Evolutionary conservation across 306 rosid genomes (phyloP).

Genomic region (Glycyrrhiza uralensis): DNA sequence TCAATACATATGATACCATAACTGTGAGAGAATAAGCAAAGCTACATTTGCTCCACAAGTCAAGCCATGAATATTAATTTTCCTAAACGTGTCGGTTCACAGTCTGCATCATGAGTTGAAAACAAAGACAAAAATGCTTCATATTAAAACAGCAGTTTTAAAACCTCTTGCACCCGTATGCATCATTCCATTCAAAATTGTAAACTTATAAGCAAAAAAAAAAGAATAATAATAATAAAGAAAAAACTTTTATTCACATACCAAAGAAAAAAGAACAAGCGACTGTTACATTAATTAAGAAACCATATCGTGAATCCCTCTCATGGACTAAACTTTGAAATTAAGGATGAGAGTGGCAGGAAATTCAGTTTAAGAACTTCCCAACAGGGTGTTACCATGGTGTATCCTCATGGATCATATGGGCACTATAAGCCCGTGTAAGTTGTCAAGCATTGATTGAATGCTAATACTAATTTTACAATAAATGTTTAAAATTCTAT

Average conservation of each 20-base stretch:
- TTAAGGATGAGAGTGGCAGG: not conserved
- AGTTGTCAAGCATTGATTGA: not conserved
- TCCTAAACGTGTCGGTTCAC: not conserved
- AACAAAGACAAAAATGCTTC: conserved; percentile 13
- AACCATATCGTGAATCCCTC: not conserved
- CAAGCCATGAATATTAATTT: not conserved
- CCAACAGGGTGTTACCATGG: not conserved
- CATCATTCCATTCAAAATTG: not conserved
- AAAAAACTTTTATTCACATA: not conserved
- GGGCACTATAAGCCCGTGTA: not conserved
- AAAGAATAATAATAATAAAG: too few relatives aligned
- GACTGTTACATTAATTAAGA: not conserved
- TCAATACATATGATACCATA: not conserved
- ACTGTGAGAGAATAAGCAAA: not conserved
- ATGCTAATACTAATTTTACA: not conserved
- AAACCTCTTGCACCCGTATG: not conserved
- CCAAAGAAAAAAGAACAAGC: conserved; percentile 15
- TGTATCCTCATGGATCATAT: not conserved
- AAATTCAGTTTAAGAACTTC: conserved; percentile 9
- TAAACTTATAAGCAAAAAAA: not conserved
- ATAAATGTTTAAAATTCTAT: not conserved
- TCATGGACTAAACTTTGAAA: not conserved
- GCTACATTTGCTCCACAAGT: not conserved
- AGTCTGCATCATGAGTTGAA: not conserved
- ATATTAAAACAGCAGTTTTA: not conserved